These are phyloP conservation scores for Leptographium lundbergii DNA, from an alignment of 2,329 filamentous ascomycete species.

Conservation along the genomic window DNA sequence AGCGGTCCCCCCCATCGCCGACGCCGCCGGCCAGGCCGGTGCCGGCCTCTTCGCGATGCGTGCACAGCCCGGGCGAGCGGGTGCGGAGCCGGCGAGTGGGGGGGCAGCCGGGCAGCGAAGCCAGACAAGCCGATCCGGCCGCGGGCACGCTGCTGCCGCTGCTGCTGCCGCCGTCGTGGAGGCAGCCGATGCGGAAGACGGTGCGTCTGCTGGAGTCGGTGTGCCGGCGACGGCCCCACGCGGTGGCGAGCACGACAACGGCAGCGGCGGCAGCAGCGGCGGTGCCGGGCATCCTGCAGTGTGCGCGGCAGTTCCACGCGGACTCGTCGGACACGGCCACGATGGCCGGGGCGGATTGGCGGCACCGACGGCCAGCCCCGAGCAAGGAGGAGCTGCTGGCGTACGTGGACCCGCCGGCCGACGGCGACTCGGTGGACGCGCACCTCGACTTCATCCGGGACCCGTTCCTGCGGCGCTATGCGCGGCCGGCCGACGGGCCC, in stretches of 20 bases:
- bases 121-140: slow-evolving; percentile 6
- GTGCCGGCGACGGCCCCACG: neutral
- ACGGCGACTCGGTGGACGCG: slow-evolving; percentile 35
- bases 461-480: slow-evolving; percentile 41
- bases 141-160: slow-evolving; percentile 10
- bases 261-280: too few relatives aligned
- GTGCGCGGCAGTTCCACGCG: neutral
- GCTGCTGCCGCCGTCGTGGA: slow-evolving; percentile 7
- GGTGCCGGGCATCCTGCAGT: too few relatives aligned
- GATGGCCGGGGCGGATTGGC: neutral
- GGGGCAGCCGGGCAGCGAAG: neutral
- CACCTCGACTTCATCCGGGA: slow-evolving; percentile 39
- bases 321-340: too few relatives aligned
- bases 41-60: slow-evolving; percentile 1
- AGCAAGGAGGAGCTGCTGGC: slow-evolving; percentile 34
- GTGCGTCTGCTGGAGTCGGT: neutral
- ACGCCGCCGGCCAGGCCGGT: neutral
- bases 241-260: neutral
- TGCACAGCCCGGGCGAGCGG: neutral
- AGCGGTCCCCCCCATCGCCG: slow-evolving; percentile 21
- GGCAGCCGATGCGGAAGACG: neutral
- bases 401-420: slow-evolving; percentile 37
- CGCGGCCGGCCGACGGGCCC: slow-evolving; percentile 31
- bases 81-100: neutral
- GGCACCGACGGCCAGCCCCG: slow-evolving; percentile 1